Percentiles rank a stretch among this genome's conserved stretches.
These are phyloP conservation scores for Candida taoyuanica DNA, from an alignment of 805 yeast species.

Conservation along the genomic window DNA sequence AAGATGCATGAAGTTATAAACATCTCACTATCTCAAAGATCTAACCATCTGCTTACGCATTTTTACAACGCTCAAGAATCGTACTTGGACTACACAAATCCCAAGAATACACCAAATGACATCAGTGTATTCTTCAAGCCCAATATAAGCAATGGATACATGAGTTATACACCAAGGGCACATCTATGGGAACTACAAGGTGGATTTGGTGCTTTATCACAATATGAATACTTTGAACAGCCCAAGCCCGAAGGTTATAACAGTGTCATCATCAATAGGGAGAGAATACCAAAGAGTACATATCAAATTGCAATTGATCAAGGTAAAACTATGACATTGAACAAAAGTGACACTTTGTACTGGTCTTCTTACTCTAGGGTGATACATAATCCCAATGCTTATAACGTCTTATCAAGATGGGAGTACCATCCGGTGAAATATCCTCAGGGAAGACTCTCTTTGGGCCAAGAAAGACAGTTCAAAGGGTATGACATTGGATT, in stretches of 20 bases:
- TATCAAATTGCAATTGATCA: constrained; percentile 64
- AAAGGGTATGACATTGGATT: constrained; percentile 50
- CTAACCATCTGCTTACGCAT: constrained; percentile 76
- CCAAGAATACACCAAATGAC: constrained; percentile 29
- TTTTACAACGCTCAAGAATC: constrained; percentile 77
- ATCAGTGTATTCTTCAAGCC: constrained; percentile 45
- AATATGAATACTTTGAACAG: constrained; percentile 39
- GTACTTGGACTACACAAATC: constrained; percentile 48
- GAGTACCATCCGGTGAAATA: constrained; percentile 37
- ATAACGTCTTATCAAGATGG: constrained; percentile 58
- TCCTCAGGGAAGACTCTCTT: constrained; percentile 25
- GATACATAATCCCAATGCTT: constrained; percentile 56
- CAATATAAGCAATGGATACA: constrained; percentile 34
- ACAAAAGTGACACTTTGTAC: constrained; percentile 41
- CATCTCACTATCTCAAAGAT: constrained; percentile 62
- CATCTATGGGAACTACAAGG: constrained; percentile 75
- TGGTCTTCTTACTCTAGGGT: constrained; percentile 83
- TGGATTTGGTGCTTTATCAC: constrained; percentile 69
- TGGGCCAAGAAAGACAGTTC: constrained; percentile 37
- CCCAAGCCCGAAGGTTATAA: constrained; percentile 8
- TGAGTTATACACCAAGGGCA: constrained; percentile 76
- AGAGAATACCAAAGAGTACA: constrained; percentile 41
- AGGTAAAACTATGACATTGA: constrained; percentile 34
- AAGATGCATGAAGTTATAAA: constrained; percentile 75
- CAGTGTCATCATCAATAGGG: constrained; percentile 31